A percentile compares a stretch with the other conserved stretches of the same genome.
Evolutionary conservation across 2,329 filamentous ascomycete genomes (phyloP).

Genomic region (Claviceps monticola): DNA sequence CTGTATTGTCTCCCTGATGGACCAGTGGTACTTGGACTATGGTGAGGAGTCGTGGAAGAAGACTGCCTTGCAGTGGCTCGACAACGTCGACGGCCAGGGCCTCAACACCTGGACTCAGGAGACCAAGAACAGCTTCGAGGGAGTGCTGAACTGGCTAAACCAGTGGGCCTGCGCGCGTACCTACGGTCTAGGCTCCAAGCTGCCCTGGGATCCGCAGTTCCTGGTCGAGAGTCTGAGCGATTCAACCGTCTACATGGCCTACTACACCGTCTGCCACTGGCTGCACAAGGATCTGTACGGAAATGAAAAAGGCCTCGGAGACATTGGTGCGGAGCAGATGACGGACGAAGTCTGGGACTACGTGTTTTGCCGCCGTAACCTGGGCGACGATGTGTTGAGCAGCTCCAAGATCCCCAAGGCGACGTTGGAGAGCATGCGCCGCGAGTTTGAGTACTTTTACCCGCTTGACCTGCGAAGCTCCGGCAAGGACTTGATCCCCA

Average conservation of each 20-base stretch:
- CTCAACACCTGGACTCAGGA: slow-evolving; percentile 72
- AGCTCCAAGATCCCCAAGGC: slow-evolving; percentile 60
- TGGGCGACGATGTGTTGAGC: slow-evolving; percentile 48
- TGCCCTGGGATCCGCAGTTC: slow-evolving; percentile 86
- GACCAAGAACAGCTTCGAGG: slow-evolving; percentile 67
- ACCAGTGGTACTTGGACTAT: slow-evolving; percentile 98
- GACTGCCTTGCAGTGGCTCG: slow-evolving; percentile 57
- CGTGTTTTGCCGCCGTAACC: slow-evolving; percentile 65
- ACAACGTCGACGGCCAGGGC: slow-evolving; percentile 48
- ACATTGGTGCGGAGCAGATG: slow-evolving; percentile 74
- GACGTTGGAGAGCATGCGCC: slow-evolving; percentile 64
- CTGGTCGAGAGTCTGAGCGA: slow-evolving; percentile 88
- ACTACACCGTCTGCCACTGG: slow-evolving; percentile 53
- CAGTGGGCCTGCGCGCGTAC: slow-evolving; percentile 91
- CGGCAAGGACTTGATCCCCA: slow-evolving; percentile 86
- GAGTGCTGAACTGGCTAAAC: slow-evolving; percentile 81
- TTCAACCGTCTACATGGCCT: slow-evolving; percentile 83
- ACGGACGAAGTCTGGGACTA: slow-evolving; percentile 95
- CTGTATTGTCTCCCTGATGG: slow-evolving; percentile 82
- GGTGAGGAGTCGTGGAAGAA: slow-evolving; percentile 81
- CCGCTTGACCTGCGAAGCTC: slow-evolving; percentile 78
- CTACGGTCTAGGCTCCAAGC: slow-evolving; percentile 83
- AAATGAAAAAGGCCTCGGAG: slow-evolving; percentile 50
- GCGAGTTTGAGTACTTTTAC: slow-evolving; percentile 96
- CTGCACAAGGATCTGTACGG: slow-evolving; percentile 83